phyloP scores from a whole-genome alignment of 306 rosid species.

The Dryas alaskensis region DNA sequence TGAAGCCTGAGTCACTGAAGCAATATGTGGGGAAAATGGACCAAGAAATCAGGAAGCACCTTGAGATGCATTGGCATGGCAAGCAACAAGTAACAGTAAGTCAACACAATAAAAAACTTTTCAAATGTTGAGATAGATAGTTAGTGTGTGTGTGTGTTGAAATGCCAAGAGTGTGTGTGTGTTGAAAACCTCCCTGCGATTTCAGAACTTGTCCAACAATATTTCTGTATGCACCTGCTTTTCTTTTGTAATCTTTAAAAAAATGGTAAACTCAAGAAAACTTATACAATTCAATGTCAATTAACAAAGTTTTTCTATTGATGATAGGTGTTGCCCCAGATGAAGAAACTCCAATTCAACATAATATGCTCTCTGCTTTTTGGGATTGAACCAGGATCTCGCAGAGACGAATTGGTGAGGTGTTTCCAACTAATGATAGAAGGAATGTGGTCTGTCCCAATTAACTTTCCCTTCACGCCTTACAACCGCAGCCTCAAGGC shows the following conservation, averaged over 20 bases:
- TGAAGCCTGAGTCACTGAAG: constrained; percentile 77
- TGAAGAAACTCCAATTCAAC: constrained; percentile 76
- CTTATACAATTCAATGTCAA: no score
- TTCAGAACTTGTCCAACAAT: no score
- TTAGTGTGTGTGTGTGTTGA: no score
- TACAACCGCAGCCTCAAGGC: constrained; percentile 56
- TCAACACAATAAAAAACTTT: neutral
- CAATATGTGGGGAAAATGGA: constrained; percentile 57
- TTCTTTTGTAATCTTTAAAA: no score
- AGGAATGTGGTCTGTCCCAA: constrained; percentile 65
- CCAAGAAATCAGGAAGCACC: constrained; percentile 49
- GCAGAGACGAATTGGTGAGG: constrained; percentile 41
- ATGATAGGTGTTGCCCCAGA: constrained; percentile 60
- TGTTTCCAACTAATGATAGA: constrained; percentile 44
- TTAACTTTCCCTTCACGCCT: constrained; percentile 66
- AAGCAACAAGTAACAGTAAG: constrained; percentile 49
- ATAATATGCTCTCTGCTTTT: constrained; percentile 58
- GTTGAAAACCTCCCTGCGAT: no score
- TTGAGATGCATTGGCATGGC: constrained; percentile 64
- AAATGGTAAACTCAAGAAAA: no score
- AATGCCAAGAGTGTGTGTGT: no score
- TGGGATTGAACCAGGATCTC: constrained; percentile 56
- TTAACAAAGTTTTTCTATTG: neutral
- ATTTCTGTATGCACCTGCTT: no score
- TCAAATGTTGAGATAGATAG: no score